These are phyloP conservation scores for Neofusicoccum cordaticola DNA, from an alignment of 2,329 filamentous ascomycete genomes.

Conservation along the genomic window DNA sequence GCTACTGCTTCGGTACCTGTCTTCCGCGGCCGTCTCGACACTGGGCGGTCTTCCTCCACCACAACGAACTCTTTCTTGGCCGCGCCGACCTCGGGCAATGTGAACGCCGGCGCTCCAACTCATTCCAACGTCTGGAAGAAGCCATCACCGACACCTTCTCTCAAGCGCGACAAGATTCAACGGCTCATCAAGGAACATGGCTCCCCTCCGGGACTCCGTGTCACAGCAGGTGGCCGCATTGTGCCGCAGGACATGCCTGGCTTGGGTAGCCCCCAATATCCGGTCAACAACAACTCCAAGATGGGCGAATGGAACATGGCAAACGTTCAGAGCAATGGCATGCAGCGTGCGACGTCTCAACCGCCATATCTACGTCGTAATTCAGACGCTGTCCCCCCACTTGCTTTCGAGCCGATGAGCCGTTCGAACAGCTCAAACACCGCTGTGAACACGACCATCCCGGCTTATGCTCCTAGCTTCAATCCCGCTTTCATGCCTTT, in stretches of 20 bases:
- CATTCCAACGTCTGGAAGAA: conserved; percentile 28
- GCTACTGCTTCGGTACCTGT: not conserved
- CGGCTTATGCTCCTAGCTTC: not conserved
- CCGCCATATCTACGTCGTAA: conserved; percentile 6
- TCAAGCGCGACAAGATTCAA: conserved; percentile 50
- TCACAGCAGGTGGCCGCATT: conserved; percentile 52
- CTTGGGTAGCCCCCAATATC: conserved; percentile 30
- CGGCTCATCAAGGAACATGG: conserved; percentile 51
- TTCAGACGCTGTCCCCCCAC: conserved; percentile 1
- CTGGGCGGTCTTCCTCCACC: not conserved
- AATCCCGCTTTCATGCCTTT: not conserved
- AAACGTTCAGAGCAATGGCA: not conserved
- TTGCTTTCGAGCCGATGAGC: conserved; percentile 1
- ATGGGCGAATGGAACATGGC: not conserved
- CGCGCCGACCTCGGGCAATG: not conserved
- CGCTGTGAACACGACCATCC: conserved; percentile 5
- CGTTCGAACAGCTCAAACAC: conserved; percentile 13
- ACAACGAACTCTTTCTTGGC: not conserved
- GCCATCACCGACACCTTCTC: conserved; percentile 49
- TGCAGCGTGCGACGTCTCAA: not conserved
- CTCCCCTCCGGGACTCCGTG: conserved; percentile 49
- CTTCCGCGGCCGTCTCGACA: not conserved
- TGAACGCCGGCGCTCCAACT: not conserved
- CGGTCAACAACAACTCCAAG: conserved; percentile 23
- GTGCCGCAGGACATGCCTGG: conserved; percentile 46